Percentiles rank a stretch among this genome's conserved stretches.
Evolutionary conservation across 495 filamentous ascomycete genomes (phyloP).

Genomic region (Aspergillus wentii): DNA sequence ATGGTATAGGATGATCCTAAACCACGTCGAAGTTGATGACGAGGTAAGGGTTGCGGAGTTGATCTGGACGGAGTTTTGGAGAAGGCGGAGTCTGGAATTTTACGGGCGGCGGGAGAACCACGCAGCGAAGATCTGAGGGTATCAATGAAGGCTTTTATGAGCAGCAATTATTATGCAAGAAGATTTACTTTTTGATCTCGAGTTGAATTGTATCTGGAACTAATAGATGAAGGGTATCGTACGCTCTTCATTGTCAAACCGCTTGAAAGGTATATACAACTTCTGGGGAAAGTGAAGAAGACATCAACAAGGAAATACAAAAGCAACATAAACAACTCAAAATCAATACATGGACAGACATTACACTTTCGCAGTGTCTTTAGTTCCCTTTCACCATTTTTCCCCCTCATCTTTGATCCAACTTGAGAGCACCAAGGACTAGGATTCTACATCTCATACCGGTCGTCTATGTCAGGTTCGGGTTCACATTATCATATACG

Average conservation of each 20-base stretch:
- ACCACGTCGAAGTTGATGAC: not conserved
- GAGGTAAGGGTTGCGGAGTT: slow-evolving; percentile 4
- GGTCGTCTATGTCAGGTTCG: not conserved
- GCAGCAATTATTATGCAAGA: no score
- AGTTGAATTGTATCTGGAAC: slow-evolving; percentile 5
- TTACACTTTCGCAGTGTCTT: not conserved
- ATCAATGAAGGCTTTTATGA: no score
- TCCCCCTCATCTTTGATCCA: no score
- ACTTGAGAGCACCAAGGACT: no score
- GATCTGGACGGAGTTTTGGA: slow-evolving; percentile 6
- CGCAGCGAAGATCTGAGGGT: slow-evolving; percentile 21
- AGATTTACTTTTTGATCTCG: no score
- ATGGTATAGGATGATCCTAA: not conserved
- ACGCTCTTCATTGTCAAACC: slow-evolving; percentile 41
- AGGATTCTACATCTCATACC: not conserved
- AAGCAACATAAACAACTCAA: slow-evolving; percentile 18
- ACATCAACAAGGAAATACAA: slow-evolving; percentile 32
- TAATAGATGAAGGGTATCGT: slow-evolving; percentile 26
- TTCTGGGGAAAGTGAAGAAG: slow-evolving; percentile 28
- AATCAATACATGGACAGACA: slow-evolving; percentile 10
- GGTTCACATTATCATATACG: no score
- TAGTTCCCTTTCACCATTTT: no score
- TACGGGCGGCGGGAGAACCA: slow-evolving; percentile 29
- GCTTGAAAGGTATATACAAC: slow-evolving; percentile 43
- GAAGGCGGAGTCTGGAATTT: slow-evolving; percentile 22